Conservation (phyloP, 73 alveolate species). For the Vitrella brassicaformis region DNA sequence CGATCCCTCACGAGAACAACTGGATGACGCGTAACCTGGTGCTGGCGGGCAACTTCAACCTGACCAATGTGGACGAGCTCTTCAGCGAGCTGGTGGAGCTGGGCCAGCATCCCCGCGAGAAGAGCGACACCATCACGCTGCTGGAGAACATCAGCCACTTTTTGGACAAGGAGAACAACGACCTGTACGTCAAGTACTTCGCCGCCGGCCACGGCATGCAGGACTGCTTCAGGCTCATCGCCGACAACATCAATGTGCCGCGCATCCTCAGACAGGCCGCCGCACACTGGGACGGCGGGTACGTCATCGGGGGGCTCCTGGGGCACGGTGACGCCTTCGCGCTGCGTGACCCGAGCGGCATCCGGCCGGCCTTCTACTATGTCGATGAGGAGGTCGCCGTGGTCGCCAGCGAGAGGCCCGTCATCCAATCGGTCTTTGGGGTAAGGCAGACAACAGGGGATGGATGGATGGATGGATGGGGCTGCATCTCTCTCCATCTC, state of each 20-base stretch:
- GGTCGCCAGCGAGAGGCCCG: conserved; percentile 16
- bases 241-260: conserved; percentile 27
- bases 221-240: conserved; percentile 31
- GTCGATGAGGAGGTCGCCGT: conserved; percentile 26
- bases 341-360: conserved; percentile 26
- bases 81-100: conserved; percentile 24
- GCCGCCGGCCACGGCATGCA: conserved; percentile 32
- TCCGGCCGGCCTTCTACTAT: conserved; percentile 34
- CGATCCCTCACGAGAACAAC: conserved; percentile 28
- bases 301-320: conserved; percentile 20
- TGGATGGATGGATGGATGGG: background rate
- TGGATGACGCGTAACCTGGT: conserved; percentile 32
- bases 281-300: conserved; percentile 32
- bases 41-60: conserved; percentile 31
- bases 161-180: conserved; percentile 38
- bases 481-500: background rate
- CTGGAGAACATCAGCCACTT: conserved; percentile 12
- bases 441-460: background rate
- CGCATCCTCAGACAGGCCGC: conserved; percentile 19
- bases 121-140: conserved; percentile 11
- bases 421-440: conserved; percentile 23
- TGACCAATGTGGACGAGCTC: conserved; percentile 4
- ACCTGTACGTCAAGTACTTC: conserved; percentile 29
- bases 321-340: conserved; percentile 31
- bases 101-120: conserved; percentile 36